Evolutionary conservation across 139 green algal genomes (phyloP), one percentile per base, ranked within the genome.

Genomic region (Chlorella sp.): DNA sequence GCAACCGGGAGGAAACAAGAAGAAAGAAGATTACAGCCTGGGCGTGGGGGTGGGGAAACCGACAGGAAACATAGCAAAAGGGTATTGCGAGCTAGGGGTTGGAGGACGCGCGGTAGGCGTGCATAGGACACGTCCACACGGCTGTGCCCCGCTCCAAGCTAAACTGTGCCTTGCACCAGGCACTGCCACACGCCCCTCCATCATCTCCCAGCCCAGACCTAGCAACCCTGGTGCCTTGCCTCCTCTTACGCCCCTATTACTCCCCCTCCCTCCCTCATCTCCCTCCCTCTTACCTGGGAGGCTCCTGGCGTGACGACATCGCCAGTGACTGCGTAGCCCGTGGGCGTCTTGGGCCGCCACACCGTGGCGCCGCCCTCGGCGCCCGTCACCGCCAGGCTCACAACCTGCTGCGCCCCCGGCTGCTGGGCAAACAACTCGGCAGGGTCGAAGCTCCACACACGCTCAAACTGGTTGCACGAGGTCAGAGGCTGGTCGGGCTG

Each of bases 311-410:
- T 96, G 22, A 96, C 85, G 21, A 97, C 95, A 81, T 99, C 94
- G 16, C 97, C 97, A 14, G 97, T 80, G 0, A 93, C 81, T 14
- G 81, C 93, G 85, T 99, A 99, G 66, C 97, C 97, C 36, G 92
- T 81, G 0, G 95, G 95, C 1, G 95, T 61, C 79, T 93, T 91
- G 2, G 97, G 95, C 14, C 96, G 93, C 97, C 97, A 99, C 28
- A 98, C 83, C 9, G 95, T 96, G 19, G 98, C 87, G 9, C 95
- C 96, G 9, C 91, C 91, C 78, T 94, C 90, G 0, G 78, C 83
- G 3, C 93, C 92, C 37, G 95, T 66, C 36, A 92, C 89, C 30
- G 84, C 82, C 76, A 93, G 39, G 83, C 73, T 92, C 15, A 80
- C 87, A 22, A 83, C 91, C 60, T 69, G 61, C 73, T 32, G 53